These are phyloP conservation scores for Yarrowia osloensis DNA, from an alignment of 805 yeast genomes.

Conservation along the genomic window DNA sequence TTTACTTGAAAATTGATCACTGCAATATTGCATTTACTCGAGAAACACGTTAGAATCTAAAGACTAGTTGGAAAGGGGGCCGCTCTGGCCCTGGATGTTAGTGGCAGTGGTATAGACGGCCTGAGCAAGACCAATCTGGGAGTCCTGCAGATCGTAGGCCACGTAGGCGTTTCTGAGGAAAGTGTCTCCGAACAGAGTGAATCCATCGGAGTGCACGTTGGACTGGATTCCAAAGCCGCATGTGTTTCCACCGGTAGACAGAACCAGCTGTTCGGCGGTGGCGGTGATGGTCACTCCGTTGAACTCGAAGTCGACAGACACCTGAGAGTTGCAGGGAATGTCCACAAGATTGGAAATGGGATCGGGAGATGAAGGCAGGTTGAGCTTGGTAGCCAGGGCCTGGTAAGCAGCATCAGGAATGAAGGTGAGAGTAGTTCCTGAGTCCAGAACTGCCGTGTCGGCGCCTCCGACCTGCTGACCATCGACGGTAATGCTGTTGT, in stretches of 20 bases:
- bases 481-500: not conserved
- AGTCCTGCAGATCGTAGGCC: too few species aligned
- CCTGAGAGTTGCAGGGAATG: conserved; percentile 17
- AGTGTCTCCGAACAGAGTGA: too few species aligned
- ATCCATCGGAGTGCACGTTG: too few species aligned
- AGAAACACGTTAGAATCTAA: not conserved
- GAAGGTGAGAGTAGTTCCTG: not conserved
- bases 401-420: not conserved
- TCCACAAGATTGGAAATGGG: conserved; percentile 25
- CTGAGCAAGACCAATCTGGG: too few species aligned
- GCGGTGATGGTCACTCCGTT: not conserved
- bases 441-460: not conserved
- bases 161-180: too few species aligned
- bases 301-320: conserved; percentile 33
- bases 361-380: not conserved
- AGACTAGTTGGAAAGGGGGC: not conserved
- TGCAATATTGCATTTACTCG: too few species aligned
- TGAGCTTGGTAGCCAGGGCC: not conserved
- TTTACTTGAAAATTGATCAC: too few species aligned
- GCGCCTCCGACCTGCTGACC: not conserved
- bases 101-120: not conserved
- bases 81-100: conserved; percentile 37
- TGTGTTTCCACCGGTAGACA: not conserved
- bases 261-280: not conserved
- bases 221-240: too few species aligned